Conservation (phyloP, 2,329 filamentous ascomycete species). For the Ophiocordyceps camponoti-saundersi region DNA sequence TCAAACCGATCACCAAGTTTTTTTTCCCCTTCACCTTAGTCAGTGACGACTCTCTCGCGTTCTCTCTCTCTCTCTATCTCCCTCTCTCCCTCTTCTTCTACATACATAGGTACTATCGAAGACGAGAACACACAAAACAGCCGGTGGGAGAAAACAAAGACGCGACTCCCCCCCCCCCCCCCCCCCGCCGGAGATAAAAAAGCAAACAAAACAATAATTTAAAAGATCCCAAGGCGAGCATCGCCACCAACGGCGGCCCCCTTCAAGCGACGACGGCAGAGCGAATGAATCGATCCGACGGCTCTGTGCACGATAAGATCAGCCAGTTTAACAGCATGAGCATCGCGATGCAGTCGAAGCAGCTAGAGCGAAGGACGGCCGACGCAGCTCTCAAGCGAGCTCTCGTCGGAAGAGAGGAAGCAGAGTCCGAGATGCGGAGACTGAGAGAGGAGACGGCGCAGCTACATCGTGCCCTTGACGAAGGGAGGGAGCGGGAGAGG, state of each 20-base stretch:
- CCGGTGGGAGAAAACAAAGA: no score
- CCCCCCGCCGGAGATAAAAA: no score
- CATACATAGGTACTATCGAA: no score
- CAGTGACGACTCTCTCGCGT: no score
- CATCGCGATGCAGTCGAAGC: slow-evolving; percentile 41
- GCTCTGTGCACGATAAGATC: slow-evolving; percentile 49
- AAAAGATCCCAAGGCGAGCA: background rate
- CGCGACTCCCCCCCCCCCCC: no score
- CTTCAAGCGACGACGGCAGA: slow-evolving; percentile 46
- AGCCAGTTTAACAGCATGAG: slow-evolving; percentile 56
- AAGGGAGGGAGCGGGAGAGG: slow-evolving; percentile 48
- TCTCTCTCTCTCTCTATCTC: no score
- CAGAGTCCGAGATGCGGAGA: slow-evolving; percentile 48
- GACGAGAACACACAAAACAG: no score
- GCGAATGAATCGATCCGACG: slow-evolving; percentile 43
- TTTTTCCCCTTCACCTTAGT: no score
- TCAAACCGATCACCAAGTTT: no score
- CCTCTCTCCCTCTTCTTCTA: no score
- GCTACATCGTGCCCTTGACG: slow-evolving; percentile 42
- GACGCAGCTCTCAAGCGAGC: slow-evolving; percentile 50
- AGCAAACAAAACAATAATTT: no score
- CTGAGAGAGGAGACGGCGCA: slow-evolving; percentile 42
- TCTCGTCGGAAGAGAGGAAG: slow-evolving; percentile 53
- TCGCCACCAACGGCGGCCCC: slow-evolving; percentile 23
- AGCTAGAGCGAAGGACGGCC: slow-evolving; percentile 45